A percentile compares a stretch with the other conserved stretches of the same genome.
phyloP scores from a whole-genome alignment of 108 stramenopile species.

The Cyclotella distinguenda region DNA sequence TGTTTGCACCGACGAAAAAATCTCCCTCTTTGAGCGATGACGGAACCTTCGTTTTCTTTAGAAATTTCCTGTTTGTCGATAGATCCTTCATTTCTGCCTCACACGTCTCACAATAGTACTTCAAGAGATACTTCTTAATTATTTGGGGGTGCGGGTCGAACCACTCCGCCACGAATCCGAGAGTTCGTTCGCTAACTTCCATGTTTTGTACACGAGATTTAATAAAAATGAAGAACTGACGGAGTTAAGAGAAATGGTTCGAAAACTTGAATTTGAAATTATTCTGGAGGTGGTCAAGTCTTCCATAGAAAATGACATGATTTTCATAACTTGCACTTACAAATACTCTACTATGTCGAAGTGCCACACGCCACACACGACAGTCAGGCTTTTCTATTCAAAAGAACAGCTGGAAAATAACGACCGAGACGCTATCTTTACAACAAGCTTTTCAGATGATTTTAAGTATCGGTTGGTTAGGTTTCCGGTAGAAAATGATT shows the following conservation, averaged over 20 bases:
- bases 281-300: too few relatives aligned
- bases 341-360: too few relatives aligned
- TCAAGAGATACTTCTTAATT: slow-evolving; percentile 44
- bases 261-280: too few relatives aligned
- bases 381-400: neutral
- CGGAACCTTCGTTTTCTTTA: slow-evolving; percentile 44
- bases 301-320: too few relatives aligned
- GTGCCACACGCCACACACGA: too few relatives aligned
- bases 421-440: too few relatives aligned
- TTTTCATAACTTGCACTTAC: too few relatives aligned
- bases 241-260: too few relatives aligned
- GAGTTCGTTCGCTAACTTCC: slow-evolving; percentile 27
- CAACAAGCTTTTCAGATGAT: too few relatives aligned
- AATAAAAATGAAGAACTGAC: too few relatives aligned
- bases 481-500: neutral
- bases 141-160: slow-evolving; percentile 55
- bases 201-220: too few relatives aligned
- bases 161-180: slow-evolving; percentile 54
- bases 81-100: slow-evolving; percentile 58
- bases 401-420: neutral
- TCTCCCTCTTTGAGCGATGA: slow-evolving; percentile 28
- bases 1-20: slow-evolving; percentile 32
- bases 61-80: slow-evolving; percentile 40
- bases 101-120: slow-evolving; percentile 39
- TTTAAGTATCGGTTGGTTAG: too few relatives aligned